Percentiles rank a stretch among this genome's conserved stretches.
Conservation (phyloP, 2,329 filamentous ascomycete genomes). For the Alternaria postmessia region DNA sequence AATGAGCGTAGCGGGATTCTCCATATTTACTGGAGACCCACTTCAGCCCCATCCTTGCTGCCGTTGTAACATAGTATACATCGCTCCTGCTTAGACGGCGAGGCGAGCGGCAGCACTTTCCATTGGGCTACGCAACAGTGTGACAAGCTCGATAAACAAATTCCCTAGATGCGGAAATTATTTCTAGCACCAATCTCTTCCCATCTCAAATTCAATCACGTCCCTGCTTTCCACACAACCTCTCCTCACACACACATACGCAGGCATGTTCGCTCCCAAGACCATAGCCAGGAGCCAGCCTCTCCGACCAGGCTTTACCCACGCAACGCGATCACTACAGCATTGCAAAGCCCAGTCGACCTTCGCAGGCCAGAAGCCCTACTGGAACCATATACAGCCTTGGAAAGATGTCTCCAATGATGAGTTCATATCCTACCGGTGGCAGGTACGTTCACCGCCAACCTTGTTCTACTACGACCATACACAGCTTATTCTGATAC, state of each 20-base stretch:
- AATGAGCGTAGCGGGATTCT: not conserved
- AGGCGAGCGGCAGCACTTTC: slow-evolving; percentile 1
- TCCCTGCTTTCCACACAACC: not conserved
- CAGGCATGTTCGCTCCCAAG: slow-evolving; percentile 12
- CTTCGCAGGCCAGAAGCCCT: slow-evolving; percentile 37
- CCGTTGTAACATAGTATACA: not conserved
- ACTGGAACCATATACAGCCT: slow-evolving; percentile 61
- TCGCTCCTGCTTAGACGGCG: slow-evolving; percentile 1
- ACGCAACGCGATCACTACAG: not conserved
- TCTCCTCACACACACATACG: not conserved
- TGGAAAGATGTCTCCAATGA: slow-evolving; percentile 60
- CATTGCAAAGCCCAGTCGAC: slow-evolving; percentile 23
- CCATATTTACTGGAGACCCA: slow-evolving; percentile 1
- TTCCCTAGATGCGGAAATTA: not conserved
- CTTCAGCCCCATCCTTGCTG: slow-evolving; percentile 1
- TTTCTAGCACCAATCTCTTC: not conserved
- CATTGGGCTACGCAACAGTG: slow-evolving; percentile 2
- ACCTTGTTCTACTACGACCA: not conserved
- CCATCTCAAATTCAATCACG: not conserved
- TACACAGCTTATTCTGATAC: not conserved
- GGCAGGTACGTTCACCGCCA: slow-evolving; percentile 59
- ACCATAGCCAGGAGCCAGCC: slow-evolving; percentile 3
- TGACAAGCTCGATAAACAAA: not conserved
- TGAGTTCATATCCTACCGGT: slow-evolving; percentile 63
- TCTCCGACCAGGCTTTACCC: not conserved